Evolutionary conservation across 2,329 filamentous ascomycete species (phyloP).

Genomic region (Penicillium fuscoglaucum): DNA sequence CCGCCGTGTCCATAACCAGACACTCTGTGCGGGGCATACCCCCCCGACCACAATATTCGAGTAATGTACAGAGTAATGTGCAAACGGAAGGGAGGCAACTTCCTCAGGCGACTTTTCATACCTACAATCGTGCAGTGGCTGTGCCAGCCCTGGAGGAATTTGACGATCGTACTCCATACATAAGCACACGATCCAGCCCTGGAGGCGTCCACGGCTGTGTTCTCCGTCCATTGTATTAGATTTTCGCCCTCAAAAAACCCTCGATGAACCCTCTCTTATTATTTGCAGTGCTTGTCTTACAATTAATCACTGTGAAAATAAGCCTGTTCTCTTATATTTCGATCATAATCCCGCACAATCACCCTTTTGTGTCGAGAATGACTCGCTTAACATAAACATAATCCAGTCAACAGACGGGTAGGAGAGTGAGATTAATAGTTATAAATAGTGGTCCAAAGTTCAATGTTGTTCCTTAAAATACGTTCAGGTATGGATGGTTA

Average conservation of each 20-base stretch:
- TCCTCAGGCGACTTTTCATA: background rate
- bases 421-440: background rate
- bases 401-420: background rate
- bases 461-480: background rate
- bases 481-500: background rate
- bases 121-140: constrained; percentile 9
- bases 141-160: constrained; percentile 3
- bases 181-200: constrained; percentile 8
- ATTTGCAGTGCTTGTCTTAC: background rate
- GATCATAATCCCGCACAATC: background rate
- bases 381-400: background rate
- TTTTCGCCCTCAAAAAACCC: background rate
- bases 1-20: constrained; percentile 12
- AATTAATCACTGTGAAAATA: background rate
- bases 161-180: background rate
- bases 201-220: background rate
- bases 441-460: background rate
- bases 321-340: background rate
- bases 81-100: constrained; percentile 15
- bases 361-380: background rate
- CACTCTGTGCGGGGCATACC: constrained; percentile 5
- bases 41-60: constrained; percentile 13
- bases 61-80: constrained; percentile 8
- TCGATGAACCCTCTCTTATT: background rate
- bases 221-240: background rate